Percentiles rank a stretch among this genome's conserved stretches.
These are phyloP conservation scores for Xylaria grammica DNA, from an alignment of 495 filamentous ascomycete genomes.

Conservation along the genomic window DNA sequence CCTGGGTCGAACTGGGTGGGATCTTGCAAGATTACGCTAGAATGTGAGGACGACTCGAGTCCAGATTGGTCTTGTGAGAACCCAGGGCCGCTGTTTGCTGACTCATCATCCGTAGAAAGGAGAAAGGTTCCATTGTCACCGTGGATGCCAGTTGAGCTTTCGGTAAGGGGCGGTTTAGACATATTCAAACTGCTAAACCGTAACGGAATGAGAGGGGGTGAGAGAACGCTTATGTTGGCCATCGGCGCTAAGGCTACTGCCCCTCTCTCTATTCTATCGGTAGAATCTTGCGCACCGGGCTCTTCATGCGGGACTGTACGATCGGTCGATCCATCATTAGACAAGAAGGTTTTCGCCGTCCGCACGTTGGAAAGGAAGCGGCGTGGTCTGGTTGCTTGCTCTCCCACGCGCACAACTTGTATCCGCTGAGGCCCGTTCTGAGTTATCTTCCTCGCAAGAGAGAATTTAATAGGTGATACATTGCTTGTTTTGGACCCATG, in stretches of 20 bases:
- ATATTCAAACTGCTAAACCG: conserved; percentile 7
- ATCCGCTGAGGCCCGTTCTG: conserved; percentile 17
- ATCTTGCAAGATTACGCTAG: conserved; percentile 9
- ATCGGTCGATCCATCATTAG: background rate
- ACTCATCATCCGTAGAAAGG: background rate
- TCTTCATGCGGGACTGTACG: background rate
- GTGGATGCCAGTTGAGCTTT: background rate
- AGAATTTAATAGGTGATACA: background rate
- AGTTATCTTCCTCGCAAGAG: conserved; percentile 24
- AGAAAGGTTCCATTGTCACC: conserved; percentile 5
- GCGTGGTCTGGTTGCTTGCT: background rate
- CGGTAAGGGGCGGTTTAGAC: background rate
- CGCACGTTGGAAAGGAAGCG: background rate
- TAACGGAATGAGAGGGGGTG: conserved; percentile 6
- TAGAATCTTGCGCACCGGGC: background rate
- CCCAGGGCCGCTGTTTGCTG: background rate
- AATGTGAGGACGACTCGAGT: background rate
- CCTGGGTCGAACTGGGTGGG: conserved; percentile 11
- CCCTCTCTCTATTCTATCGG: background rate
- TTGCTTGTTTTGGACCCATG: background rate
- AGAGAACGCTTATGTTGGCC: background rate
- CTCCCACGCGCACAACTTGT: conserved; percentile 26
- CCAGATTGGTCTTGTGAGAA: background rate
- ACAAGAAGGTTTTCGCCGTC: background rate
- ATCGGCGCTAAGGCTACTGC: background rate